Percentiles rank a stretch among this genome's conserved stretches.
phyloP scores from a whole-genome alignment of 1,284 basidiomycete species.

The Coriolopsis trogii region DNA sequence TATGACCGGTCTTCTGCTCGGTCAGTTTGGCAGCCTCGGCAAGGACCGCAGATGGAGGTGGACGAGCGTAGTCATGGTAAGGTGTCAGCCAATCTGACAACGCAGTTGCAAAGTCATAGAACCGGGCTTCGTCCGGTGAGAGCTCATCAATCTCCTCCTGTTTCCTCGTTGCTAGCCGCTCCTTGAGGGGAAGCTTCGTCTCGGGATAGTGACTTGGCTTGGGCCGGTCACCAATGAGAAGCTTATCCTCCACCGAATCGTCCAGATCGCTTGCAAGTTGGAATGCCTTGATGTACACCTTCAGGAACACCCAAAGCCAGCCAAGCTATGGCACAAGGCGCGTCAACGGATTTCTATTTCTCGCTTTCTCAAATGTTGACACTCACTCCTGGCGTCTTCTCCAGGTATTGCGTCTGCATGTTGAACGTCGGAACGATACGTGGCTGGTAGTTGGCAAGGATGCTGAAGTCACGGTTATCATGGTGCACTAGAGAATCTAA shows the following conservation, averaged over 20 bases:
- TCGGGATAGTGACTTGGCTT: slow-evolving; percentile 59
- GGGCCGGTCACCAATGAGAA: slow-evolving; percentile 76
- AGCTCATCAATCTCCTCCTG: slow-evolving; percentile 65
- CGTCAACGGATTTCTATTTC: not conserved
- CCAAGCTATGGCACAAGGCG: slow-evolving; percentile 47
- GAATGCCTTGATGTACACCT: slow-evolving; percentile 75
- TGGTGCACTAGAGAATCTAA: slow-evolving; percentile 53
- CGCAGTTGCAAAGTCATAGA: slow-evolving; percentile 60
- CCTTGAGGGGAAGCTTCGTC: slow-evolving; percentile 52
- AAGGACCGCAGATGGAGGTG: slow-evolving; percentile 65
- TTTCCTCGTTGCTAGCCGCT: slow-evolving; percentile 53
- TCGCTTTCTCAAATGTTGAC: not conserved
- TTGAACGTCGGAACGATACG: slow-evolving; percentile 50
- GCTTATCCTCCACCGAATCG: slow-evolving; percentile 75
- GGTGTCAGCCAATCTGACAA: slow-evolving; percentile 75
- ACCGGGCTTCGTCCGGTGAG: slow-evolving; percentile 58
- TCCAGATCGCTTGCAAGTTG: slow-evolving; percentile 78
- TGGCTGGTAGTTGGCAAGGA: slow-evolving; percentile 81
- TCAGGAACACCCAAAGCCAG: slow-evolving; percentile 73
- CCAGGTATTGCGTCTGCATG: slow-evolving; percentile 69
- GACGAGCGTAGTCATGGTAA: slow-evolving; percentile 71
- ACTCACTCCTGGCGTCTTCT: slow-evolving; percentile 62
- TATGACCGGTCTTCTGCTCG: slow-evolving; percentile 68
- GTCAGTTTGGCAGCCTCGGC: slow-evolving; percentile 73
- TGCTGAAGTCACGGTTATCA: slow-evolving; percentile 82